A percentile compares a stretch with the other conserved stretches of the same genome.
phyloP scores from a whole-genome alignment of 176 grass and related monocot genomes.

The Poa annua region DNA sequence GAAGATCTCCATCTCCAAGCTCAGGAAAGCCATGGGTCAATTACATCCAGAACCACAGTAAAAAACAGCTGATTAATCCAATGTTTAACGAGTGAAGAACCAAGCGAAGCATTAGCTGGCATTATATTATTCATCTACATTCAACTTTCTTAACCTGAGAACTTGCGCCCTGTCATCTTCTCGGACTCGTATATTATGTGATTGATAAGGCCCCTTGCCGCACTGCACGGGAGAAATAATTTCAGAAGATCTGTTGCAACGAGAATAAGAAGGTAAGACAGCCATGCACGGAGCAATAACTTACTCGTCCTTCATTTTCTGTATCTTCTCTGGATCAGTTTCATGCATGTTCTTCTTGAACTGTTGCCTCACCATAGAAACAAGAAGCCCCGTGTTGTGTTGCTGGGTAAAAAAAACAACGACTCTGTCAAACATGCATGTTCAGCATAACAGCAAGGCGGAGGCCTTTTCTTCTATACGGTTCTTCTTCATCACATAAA shows the following conservation, averaged over 20 bases:
- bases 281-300: constrained; percentile 2
- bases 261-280: constrained; percentile 17
- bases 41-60: neutral
- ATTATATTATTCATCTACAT: constrained; percentile 24
- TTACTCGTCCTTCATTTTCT: constrained; percentile 93
- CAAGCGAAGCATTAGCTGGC: constrained; percentile 2
- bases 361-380: constrained; percentile 89
- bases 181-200: constrained; percentile 89
- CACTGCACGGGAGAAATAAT: constrained; percentile 59
- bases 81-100: constrained; percentile 16
- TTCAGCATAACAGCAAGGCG: neutral
- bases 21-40: neutral
- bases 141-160: constrained; percentile 57
- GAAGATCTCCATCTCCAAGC: neutral
- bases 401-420: constrained; percentile 58
- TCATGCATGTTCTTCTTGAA: constrained; percentile 95
- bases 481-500: constrained; percentile 5
- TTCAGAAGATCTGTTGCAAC: constrained; percentile 14
- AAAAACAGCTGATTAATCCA: constrained; percentile 1
- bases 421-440: constrained; percentile 11
- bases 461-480: neutral
- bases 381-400: constrained; percentile 81
- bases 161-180: constrained; percentile 77
- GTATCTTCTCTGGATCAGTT: constrained; percentile 92
- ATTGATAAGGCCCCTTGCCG: constrained; percentile 94